Conservation (phyloP, 306 rosid genomes). For the Medicago arabica region DNA sequence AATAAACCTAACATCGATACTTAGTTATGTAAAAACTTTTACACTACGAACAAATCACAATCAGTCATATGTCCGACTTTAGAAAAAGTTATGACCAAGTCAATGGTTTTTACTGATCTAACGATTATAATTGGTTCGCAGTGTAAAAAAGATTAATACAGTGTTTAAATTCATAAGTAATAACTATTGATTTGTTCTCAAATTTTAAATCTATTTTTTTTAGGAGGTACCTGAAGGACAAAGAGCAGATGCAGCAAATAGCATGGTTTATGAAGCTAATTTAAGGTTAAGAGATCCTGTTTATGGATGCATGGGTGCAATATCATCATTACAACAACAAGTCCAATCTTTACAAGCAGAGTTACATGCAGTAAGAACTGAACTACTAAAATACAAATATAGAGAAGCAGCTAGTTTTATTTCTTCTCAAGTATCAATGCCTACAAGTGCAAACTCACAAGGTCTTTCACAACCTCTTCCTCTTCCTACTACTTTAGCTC, state of each 20-base stretch:
- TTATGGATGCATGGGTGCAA: constrained; percentile 92
- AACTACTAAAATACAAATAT: constrained; percentile 64
- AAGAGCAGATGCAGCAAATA: constrained; percentile 87
- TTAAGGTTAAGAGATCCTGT: constrained; percentile 88
- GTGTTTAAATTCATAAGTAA: background rate
- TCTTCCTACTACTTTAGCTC: constrained; percentile 36
- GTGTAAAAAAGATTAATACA: too few species aligned
- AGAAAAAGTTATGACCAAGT: background rate
- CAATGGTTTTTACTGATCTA: background rate
- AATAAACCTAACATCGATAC: background rate
- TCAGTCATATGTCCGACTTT: background rate
- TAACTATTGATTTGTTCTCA: background rate
- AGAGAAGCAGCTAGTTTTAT: constrained; percentile 65
- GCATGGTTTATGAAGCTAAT: constrained; percentile 88
- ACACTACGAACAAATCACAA: background rate
- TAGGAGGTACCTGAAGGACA: constrained; percentile 83
- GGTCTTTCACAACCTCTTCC: constrained; percentile 43
- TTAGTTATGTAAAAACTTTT: background rate
- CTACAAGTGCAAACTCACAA: constrained; percentile 42
- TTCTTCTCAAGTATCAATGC: constrained; percentile 59
- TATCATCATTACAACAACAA: constrained; percentile 82
- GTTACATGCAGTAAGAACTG: constrained; percentile 60
- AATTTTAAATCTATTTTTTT: constrained; percentile 15
- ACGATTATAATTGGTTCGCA: background rate
- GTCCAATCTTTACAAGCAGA: constrained; percentile 69